A percentile compares a stretch with the other conserved stretches of the same genome.
phyloP scores from a whole-genome alignment of 805 yeast species.

The Schwanniomyces occidentalis region DNA sequence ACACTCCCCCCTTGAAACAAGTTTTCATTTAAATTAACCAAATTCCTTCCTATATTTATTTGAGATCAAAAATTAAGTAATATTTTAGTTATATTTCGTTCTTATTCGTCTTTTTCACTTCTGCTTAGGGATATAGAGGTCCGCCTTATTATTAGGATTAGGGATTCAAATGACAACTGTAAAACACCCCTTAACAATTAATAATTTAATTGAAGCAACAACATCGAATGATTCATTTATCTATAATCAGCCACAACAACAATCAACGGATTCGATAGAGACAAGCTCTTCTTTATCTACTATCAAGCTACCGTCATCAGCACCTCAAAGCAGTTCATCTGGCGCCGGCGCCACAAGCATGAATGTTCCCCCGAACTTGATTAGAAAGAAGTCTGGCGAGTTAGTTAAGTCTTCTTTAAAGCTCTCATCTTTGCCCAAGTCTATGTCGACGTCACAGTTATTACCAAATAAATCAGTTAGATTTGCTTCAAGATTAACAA shows the following conservation, averaged over 20 bases:
- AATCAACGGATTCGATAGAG: constrained; percentile 13
- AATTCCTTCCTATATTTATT: too few species aligned
- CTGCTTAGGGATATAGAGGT: background rate
- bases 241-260: constrained; percentile 1
- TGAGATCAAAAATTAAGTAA: constrained; percentile 1
- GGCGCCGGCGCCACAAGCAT: background rate
- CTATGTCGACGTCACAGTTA: constrained; percentile 28
- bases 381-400: constrained; percentile 86
- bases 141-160: background rate
- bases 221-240: constrained; percentile 1
- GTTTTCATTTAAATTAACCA: too few species aligned
- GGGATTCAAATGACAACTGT: constrained; percentile 3
- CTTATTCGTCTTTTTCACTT: background rate
- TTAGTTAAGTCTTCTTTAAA: constrained; percentile 75
- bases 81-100: constrained; percentile 1
- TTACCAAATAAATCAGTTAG: constrained; percentile 52
- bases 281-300: constrained; percentile 11
- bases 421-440: constrained; percentile 25
- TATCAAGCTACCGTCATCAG: constrained; percentile 10
- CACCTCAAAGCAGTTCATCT: background rate
- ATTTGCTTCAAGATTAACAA: constrained; percentile 60
- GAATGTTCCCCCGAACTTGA: constrained; percentile 28
- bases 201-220: constrained; percentile 3
- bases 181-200: constrained; percentile 3
- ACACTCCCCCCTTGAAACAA: constrained; percentile 3